Conservation (phyloP, 768 basidiomycete genomes). For the Rubroboletus satanas region DNA sequence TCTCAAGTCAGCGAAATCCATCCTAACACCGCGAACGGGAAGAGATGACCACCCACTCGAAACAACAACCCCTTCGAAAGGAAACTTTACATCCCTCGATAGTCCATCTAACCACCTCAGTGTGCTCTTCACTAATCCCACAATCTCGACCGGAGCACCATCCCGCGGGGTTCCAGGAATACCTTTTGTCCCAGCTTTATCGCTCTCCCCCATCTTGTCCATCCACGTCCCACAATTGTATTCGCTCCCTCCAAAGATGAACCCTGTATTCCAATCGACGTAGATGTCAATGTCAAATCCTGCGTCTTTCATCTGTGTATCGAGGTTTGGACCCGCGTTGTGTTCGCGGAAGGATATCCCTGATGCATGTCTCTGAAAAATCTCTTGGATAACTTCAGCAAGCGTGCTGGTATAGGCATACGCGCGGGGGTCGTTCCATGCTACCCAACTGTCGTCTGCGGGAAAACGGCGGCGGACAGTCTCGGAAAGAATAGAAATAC, state of each 20-base stretch:
- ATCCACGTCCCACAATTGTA: constrained; percentile 94
- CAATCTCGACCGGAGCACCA: constrained; percentile 95
- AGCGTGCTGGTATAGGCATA: constrained; percentile 79
- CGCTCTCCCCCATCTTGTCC: constrained; percentile 98
- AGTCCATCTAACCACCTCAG: constrained; percentile 82
- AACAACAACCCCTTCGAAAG: constrained; percentile 84
- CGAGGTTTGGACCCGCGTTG: constrained; percentile 95
- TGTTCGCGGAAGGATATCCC: constrained; percentile 95
- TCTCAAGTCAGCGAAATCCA: not conserved
- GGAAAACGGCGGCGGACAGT: constrained; percentile 92
- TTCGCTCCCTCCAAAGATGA: constrained; percentile 82
- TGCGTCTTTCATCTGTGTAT: constrained; percentile 90
- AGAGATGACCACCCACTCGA: constrained; percentile 50
- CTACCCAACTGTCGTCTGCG: constrained; percentile 87
- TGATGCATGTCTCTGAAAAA: constrained; percentile 87
- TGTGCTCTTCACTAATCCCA: constrained; percentile 88
- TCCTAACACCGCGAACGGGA: not conserved
- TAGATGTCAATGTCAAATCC: constrained; percentile 92
- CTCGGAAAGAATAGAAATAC: constrained; percentile 74
- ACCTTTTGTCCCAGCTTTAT: constrained; percentile 89
- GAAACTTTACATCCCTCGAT: constrained; percentile 64
- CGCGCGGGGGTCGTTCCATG: constrained; percentile 83
- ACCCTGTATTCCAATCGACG: constrained; percentile 95
- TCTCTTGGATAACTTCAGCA: constrained; percentile 96
- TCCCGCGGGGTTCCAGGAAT: constrained; percentile 95